Conservation (phyloP, 345 rosid genomes). For the Pugionium dolabratum region DNA sequence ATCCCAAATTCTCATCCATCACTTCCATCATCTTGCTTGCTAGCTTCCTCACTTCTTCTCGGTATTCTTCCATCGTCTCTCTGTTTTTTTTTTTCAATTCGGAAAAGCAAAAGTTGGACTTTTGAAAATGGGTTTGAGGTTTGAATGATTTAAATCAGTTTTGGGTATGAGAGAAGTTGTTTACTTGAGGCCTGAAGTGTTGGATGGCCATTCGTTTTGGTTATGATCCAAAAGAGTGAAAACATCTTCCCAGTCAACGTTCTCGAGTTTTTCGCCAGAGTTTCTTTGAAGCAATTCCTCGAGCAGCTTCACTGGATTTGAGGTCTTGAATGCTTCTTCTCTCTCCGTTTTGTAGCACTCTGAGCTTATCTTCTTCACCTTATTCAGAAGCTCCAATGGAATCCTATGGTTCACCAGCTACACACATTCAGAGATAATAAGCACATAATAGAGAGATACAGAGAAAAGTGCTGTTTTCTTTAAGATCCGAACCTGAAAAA, state of each 20-base stretch:
- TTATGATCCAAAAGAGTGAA: constrained; percentile 56
- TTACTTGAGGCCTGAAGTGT: constrained; percentile 69
- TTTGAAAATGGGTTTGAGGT: constrained; percentile 7
- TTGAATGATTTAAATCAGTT: not conserved
- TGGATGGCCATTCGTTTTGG: constrained; percentile 62
- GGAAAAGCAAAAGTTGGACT: not conserved
- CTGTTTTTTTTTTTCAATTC: constrained; percentile 37
- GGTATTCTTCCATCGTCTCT: constrained; percentile 75
- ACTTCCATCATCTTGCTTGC: constrained; percentile 75
- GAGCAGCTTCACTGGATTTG: constrained; percentile 51
- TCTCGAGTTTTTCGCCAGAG: constrained; percentile 52
- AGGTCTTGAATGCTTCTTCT: constrained; percentile 65
- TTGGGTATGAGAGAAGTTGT: not conserved
- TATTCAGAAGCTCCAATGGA: constrained; percentile 63
- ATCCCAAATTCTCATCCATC: constrained; percentile 81
- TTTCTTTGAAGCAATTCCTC: constrained; percentile 48
- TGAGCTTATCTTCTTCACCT: constrained; percentile 66
- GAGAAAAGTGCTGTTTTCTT: not conserved
- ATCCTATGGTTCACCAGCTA: constrained; percentile 89
- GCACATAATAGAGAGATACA: not conserved
- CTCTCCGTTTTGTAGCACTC: constrained; percentile 66
- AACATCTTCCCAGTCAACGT: constrained; percentile 84
- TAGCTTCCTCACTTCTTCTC: constrained; percentile 68
- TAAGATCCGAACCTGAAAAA: constrained; percentile 66
- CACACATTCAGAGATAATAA: constrained; percentile 9